phyloP scores from a whole-genome alignment of 2,329 filamentous ascomycete species.

The Penicillium sp. region DNA sequence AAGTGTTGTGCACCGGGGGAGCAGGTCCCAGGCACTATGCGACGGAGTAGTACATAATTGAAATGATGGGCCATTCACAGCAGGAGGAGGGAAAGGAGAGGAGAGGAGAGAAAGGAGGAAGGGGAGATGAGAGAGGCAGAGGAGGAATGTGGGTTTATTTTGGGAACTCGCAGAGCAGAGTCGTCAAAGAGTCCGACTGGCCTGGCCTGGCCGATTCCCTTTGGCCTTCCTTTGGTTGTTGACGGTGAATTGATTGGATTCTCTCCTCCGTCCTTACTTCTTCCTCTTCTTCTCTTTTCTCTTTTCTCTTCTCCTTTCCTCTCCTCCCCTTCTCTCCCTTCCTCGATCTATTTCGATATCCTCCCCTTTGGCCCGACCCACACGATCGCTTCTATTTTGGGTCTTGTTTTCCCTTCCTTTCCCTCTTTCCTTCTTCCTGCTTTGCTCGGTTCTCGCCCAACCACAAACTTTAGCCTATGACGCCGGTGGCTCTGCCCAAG shows the following conservation, averaged over 20 bases:
- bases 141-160: constrained; percentile 18
- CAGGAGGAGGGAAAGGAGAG: not conserved
- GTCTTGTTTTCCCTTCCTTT: constrained; percentile 8
- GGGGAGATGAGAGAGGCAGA: not conserved
- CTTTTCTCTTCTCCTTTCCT: constrained; percentile 15
- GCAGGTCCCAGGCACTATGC: constrained; percentile 26
- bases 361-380: constrained; percentile 3
- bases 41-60: not conserved
- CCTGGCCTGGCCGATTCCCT: too few relatives aligned
- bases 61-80: too few relatives aligned
- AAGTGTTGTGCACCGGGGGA: constrained; percentile 6
- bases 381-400: constrained; percentile 10
- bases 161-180: too few relatives aligned
- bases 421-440: not conserved
- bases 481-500: constrained; percentile 16
- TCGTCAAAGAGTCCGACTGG: too few relatives aligned
- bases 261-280: not conserved
- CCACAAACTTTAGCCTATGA: constrained; percentile 17
- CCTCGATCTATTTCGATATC: not conserved
- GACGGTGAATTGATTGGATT: too few relatives aligned
- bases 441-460: constrained; percentile 2
- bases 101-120: not conserved
- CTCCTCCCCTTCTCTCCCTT: constrained; percentile 13
- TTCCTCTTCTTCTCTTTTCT: constrained; percentile 6
- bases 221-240: too few relatives aligned